Evolutionary conservation across 192 early-diverging fungal genomes (phyloP), one percentile per base, ranked within the genome.

Genomic region (Podila epigama): DNA sequence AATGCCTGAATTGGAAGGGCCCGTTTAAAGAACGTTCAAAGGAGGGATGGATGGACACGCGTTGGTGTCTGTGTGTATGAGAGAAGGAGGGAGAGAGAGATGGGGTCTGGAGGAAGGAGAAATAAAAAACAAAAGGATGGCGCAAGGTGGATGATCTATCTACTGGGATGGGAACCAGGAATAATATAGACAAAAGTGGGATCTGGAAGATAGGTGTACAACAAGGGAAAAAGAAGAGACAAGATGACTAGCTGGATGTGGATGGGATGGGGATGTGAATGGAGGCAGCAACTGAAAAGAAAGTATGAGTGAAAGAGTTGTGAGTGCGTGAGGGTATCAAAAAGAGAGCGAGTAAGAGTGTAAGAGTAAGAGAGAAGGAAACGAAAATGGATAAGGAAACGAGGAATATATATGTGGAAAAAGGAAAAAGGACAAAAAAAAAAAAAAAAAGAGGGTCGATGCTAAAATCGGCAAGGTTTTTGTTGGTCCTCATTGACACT

Each of bases 141-240:
- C 44, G 44, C 6, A 22, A 22, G 44, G 13, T 16, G 41, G 18
- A n/a, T n/a, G 16, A 44, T 18, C 44, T 48, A 18, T 48, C n/a
- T 48, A 5, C 44, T 22, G n/a, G 25, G 44, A 48, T 48, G 20
- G 44, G 44, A 48, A 48, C 44, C 44, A 22, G 44, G 44, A 48
- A 48, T 48, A 48, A 48, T 48, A n/a, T n/a, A 22, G 44, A 44
- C n/a, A 44, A 44, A 44, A 44, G 13, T 44, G 16, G n/a, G 42
- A 48, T 48, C n/a, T 48, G 44, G 44, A 48, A 48, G 44, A 48
- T 48, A 22, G 44, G n/a, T n/a, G n/a, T n/a, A n/a, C 44, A 48
- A 48, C n/a, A 48, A 11, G 44, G 25, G 25, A 3, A 9, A 48
- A 22, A 48, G n/a, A 8, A 9, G 7, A 48, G 25, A 1, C 44